These are phyloP conservation scores for Pseudonitzschia delicatissima DNA, from an alignment of 108 stramenopile species.

Conservation along the genomic window DNA sequence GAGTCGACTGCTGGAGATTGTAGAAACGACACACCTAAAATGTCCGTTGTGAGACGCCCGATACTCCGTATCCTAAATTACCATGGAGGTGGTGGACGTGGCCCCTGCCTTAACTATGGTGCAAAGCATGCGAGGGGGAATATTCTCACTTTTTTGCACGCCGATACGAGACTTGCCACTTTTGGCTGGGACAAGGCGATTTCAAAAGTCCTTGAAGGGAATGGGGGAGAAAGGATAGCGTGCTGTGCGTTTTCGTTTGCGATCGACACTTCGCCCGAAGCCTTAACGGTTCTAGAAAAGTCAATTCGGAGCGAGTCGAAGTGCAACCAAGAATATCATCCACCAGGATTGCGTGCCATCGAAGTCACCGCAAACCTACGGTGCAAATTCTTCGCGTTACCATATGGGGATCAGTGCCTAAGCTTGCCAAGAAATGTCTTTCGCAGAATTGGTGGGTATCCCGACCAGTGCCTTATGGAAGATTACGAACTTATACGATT, in stretches of 20 bases:
- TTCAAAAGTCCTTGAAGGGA: not conserved
- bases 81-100: slow-evolving; percentile 66
- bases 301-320: not conserved
- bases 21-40: not conserved
- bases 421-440: slow-evolving; percentile 70
- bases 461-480: slow-evolving; percentile 86
- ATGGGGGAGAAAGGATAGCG: slow-evolving; percentile 8
- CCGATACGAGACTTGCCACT: slow-evolving; percentile 59
- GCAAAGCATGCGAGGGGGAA: slow-evolving; percentile 54
- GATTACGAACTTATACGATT: slow-evolving; percentile 81
- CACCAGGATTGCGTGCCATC: slow-evolving; percentile 59
- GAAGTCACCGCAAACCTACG: slow-evolving; percentile 48
- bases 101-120: slow-evolving; percentile 77
- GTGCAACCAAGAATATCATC: slow-evolving; percentile 12
- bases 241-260: slow-evolving; percentile 74
- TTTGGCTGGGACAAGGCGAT: slow-evolving; percentile 54
- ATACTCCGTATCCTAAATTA: slow-evolving; percentile 30
- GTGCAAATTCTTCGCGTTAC: slow-evolving; percentile 49
- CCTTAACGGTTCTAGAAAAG: not conserved
- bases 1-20: not conserved
- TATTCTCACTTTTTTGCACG: slow-evolving; percentile 76
- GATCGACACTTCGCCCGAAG: slow-evolving; percentile 48
- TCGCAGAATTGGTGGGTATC: slow-evolving; percentile 77
- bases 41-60: slow-evolving; percentile 6
- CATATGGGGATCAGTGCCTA: slow-evolving; percentile 85